Evolutionary conservation across 331 rosid genomes (phyloP), one percentile per base, ranked within the genome.

Genomic region (Phaseolus coccineus): DNA sequence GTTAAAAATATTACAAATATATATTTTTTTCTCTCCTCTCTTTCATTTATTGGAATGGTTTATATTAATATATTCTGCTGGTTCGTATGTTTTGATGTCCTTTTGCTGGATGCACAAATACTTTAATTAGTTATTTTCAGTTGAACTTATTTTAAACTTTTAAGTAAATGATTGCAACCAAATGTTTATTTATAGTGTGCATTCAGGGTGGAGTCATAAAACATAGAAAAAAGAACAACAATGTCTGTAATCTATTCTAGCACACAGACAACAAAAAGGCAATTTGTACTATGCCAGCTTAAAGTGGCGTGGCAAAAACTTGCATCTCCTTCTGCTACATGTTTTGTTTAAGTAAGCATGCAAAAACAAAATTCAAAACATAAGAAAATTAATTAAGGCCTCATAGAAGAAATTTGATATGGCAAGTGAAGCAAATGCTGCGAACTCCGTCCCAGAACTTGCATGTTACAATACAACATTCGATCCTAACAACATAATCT

Each of bases 401-500:
- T 64, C 40, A 0, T 11, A 39, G 72, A 8, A 62, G 61, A 77
- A 77, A 19, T 52, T 19, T 4, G 16, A 2, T 8, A 35, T 5
- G 27, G 13, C 27, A 68, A 42, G 37, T 12, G 0, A 3, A 33
- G 6, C 2, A 3, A 13, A 25, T 9, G 0, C 0, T 13, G 0
- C 11, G 0, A 1, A 6, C 8, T 3, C 1, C 9, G 9, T 77
- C 11, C 6, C 48, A n/a, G 1, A 2, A 40, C 0, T 10, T 0
- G 61, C 63, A 69, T 78, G 82, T 33, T 78, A 78, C 52, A 58
- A 31, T 57, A 4, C 13, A 66, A 14, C 74, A 14, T 19, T 5
- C 10, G 39, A n/a, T 44, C 1, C 3, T 15, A 1, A 30, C 52
- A 77, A 72, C 59, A n/a, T 16, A 2, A 10, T 83, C 2, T 83